These are phyloP conservation scores for Ilex paraguariensis DNA, from an alignment of 305 asterid genomes.

Conservation along the genomic window DNA sequence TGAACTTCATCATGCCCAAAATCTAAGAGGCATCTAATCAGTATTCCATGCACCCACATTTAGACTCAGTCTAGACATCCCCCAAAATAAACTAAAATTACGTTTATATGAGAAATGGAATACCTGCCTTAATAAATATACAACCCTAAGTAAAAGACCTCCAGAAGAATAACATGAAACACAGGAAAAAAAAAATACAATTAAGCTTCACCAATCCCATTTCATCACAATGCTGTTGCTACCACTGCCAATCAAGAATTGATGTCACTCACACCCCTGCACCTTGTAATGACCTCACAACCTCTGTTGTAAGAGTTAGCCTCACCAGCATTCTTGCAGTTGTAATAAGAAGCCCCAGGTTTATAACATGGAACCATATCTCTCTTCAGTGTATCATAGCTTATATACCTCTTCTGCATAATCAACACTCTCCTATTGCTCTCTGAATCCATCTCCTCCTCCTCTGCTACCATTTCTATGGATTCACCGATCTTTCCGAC, in stretches of 20 bases:
- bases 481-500: slow-evolving; percentile 36
- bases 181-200: too few relatives aligned
- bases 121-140: too few relatives aligned
- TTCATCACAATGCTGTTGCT: too few relatives aligned
- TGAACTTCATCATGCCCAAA: too few relatives aligned
- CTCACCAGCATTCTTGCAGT: slow-evolving; percentile 50
- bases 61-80: too few relatives aligned
- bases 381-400: slow-evolving; percentile 68
- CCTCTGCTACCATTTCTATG: slow-evolving; percentile 19
- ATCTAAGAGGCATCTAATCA: too few relatives aligned
- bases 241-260: background rate
- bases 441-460: slow-evolving; percentile 28
- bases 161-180: too few relatives aligned
- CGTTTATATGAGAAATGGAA: too few relatives aligned
- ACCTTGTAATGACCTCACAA: slow-evolving; percentile 79
- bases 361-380: slow-evolving; percentile 75
- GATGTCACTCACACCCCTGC: slow-evolving; percentile 12
- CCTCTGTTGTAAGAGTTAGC: slow-evolving; percentile 70
- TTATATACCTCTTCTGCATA: slow-evolving; percentile 55
- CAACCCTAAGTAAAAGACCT: too few relatives aligned
- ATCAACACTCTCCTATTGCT: slow-evolving; percentile 48
- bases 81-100: too few relatives aligned
- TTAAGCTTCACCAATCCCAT: too few relatives aligned
- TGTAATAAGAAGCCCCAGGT: slow-evolving; percentile 85
- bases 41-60: too few relatives aligned